Conservation (phyloP, 2,329 filamentous ascomycete genomes). For the Claviceps maximensis region DNA sequence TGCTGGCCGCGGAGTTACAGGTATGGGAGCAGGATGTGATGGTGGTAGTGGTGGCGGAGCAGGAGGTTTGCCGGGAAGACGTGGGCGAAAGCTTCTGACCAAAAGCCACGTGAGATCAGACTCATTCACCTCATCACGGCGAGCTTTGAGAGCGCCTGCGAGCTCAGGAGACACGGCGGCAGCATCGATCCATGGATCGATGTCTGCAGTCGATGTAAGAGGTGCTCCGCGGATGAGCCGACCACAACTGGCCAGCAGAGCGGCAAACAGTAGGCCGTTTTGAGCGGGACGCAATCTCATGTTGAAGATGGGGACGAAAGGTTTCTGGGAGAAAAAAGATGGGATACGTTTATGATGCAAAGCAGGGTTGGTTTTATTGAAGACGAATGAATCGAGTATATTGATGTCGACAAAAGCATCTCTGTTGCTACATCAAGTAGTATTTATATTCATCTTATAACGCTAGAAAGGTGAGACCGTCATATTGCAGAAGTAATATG, state of each 20-base stretch:
- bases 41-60: not conserved
- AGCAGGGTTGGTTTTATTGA: not conserved
- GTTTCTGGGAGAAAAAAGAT: not conserved
- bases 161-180: not conserved
- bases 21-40: not conserved
- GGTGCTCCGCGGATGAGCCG: not conserved
- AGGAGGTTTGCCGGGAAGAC: not conserved
- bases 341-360: not conserved
- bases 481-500: not conserved
- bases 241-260: not conserved
- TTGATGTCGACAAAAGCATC: not conserved
- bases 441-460: not conserved
- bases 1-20: not conserved
- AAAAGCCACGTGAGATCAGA: not conserved
- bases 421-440: not conserved
- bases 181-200: not conserved
- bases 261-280: not conserved
- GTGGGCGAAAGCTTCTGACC: not conserved
- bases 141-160: not conserved
- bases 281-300: not conserved
- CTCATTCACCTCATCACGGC: not conserved
- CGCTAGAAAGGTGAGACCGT: not conserved
- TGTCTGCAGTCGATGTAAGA: not conserved
- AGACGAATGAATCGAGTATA: too few relatives aligned
- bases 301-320: not conserved